These are phyloP conservation scores for Tagetes erecta DNA, from an alignment of 129 eudicot genomes.

Conservation along the genomic window DNA sequence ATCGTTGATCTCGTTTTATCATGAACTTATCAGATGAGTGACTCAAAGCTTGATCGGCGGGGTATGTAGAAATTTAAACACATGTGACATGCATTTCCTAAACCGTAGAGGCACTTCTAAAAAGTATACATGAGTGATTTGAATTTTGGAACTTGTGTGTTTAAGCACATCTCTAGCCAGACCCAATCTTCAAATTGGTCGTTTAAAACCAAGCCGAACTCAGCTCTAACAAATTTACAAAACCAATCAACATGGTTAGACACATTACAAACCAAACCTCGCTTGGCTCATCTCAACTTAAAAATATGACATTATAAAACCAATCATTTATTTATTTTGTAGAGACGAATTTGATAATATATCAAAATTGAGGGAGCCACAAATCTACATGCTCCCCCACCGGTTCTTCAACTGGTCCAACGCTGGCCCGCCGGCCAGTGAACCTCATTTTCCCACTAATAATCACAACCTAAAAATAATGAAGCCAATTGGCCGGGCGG, in stretches of 20 bases:
- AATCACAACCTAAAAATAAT: not conserved
- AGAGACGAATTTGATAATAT: not conserved
- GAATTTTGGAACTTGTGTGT: not conserved
- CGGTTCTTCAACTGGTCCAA: constrained; percentile 3
- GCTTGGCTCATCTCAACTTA: too few relatives aligned
- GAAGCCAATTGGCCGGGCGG: too few relatives aligned
- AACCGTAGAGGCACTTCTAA: not conserved
- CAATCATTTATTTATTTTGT: not conserved
- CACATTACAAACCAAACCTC: too few relatives aligned
- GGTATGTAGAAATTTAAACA: not conserved
- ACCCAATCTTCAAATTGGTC: not conserved
- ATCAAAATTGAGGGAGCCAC: not conserved
- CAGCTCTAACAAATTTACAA: too few relatives aligned
- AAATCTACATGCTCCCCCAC: constrained; percentile 14
- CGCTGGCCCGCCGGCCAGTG: not conserved
- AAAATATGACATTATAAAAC: not conserved
- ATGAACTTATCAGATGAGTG: not conserved
- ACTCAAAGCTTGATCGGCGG: not conserved
- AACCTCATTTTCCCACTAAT: not conserved
- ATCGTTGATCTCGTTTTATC: not conserved
- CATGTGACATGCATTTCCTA: not conserved
- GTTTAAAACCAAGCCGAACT: too few relatives aligned
- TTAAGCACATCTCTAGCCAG: not conserved
- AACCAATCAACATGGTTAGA: too few relatives aligned
- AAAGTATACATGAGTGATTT: not conserved